Base-by-base conservation (phyloP, 345 rosid species). In the Triadica sebifera region DNA sequence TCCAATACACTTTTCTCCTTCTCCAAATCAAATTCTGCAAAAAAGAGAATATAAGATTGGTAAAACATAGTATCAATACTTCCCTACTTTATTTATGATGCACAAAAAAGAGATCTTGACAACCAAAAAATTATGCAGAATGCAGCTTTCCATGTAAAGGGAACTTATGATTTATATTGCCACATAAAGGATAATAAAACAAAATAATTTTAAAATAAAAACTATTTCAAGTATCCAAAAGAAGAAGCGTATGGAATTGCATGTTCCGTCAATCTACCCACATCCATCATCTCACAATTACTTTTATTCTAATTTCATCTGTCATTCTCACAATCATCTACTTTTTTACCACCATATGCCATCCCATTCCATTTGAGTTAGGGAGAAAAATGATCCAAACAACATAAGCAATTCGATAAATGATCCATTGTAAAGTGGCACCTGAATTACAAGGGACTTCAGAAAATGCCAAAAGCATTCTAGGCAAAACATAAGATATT, bases 1-100 rank as follows among this genome's bases (percentile, higher is more conserved):
- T 95, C 99, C 75, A 95, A 85, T 73, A 87, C 69, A 39, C 84
- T 87, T 80, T 89, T 93, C 84, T 93, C 98, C 86, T 91, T 91
- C 90, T 95, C 98, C 87, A 95, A 82, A 81, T 88, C 90, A 85
- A 93, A 95, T 17, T 91, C 99, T 95, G 78, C 11, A 77, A 62
- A 75, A 12, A 69, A 34, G 64, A 15, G 25, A 64, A 39, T 17
- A 15, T 17, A 38, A 16, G n/a, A 58, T 22, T 3, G 0, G 25
- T 4, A 58, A 58, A n/a, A 58, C 13, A 58, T 24, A 22, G 10
- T 24, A 12, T 57, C 22, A 57, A 57, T 8, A 20, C 61, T 43
- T 43, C 9, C 41, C n/a, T n/a, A n/a, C 67, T 15, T 37, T 5
- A 7, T 17, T 34, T 62, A 13, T 37, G 41, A 61, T 12, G 45